Evolutionary conservation across 352 stramenopile genomes (phyloP).

Genomic region (Blastocystis sp.): DNA sequence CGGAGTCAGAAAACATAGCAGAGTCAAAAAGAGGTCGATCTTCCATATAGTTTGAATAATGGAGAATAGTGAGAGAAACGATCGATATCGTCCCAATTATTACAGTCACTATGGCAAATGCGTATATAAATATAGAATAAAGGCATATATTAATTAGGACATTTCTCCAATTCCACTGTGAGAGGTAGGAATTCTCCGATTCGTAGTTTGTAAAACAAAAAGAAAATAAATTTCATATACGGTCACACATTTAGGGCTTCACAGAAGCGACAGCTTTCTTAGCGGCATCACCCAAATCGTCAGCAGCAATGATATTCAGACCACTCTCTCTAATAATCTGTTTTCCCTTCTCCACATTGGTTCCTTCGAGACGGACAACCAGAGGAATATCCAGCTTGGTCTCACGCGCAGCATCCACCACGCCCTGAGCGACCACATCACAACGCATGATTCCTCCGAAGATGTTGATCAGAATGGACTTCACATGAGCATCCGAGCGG

Average conservation of each 20-base stretch:
- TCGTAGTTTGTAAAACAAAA: background rate
- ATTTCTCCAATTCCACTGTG: background rate
- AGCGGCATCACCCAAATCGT: constrained; percentile 89
- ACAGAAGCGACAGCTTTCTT: constrained; percentile 79
- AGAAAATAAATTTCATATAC: background rate
- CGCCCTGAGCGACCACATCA: constrained; percentile 89
- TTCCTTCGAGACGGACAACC: constrained; percentile 93
- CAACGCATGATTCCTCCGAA: constrained; percentile 98
- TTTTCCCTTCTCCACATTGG: constrained; percentile 88
- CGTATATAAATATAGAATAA: background rate
- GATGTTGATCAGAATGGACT: constrained; percentile 98
- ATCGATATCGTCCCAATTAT: background rate
- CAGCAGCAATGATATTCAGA: constrained; percentile 85
- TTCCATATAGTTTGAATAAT: background rate
- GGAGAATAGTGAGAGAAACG: constrained; percentile 27
- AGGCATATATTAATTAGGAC: background rate
- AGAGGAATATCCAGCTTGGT: constrained; percentile 92
- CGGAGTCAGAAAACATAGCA: background rate
- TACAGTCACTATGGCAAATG: background rate
- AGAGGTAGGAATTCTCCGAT: constrained; percentile 41
- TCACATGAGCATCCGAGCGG: constrained; percentile 84
- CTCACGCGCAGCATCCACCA: constrained; percentile 89
- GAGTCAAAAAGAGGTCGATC: background rate
- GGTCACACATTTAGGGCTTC: constrained; percentile 55
- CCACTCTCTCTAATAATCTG: constrained; percentile 84